Percentiles rank a stretch among this genome's conserved stretches.
Conservation (phyloP, 1,139 yeast genomes). For the Suhomyces taliae region DNA sequence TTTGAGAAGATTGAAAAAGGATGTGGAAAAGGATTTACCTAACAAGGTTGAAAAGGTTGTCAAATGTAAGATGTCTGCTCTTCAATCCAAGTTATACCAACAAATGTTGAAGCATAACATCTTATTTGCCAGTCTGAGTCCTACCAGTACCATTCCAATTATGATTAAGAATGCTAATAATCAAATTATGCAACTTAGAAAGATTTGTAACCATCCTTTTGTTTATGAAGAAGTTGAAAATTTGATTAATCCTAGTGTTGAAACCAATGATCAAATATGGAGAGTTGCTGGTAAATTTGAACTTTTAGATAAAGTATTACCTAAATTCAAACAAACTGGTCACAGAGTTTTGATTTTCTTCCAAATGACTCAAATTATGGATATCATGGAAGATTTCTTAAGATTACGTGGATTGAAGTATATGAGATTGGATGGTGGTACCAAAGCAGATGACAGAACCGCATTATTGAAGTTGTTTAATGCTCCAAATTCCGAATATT, state of each 20-base stretch:
- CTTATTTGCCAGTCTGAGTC: slow-evolving; percentile 58
- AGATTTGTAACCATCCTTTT: slow-evolving; percentile 96
- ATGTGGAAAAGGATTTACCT: slow-evolving; percentile 95
- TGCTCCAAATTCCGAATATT: slow-evolving; percentile 70
- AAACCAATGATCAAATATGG: slow-evolving; percentile 74
- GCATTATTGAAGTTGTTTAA: slow-evolving; percentile 66
- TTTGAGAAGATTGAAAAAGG: slow-evolving; percentile 91
- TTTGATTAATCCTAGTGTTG: slow-evolving; percentile 71
- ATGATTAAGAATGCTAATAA: slow-evolving; percentile 85
- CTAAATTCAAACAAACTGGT: slow-evolving; percentile 72
- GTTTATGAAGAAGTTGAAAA: slow-evolving; percentile 95
- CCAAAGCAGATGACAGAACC: slow-evolving; percentile 83
- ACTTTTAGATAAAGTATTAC: slow-evolving; percentile 68
- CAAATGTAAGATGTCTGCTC: slow-evolving; percentile 89
- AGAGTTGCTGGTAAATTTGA: slow-evolving; percentile 79
- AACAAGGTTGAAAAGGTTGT: slow-evolving; percentile 93
- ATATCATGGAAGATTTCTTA: slow-evolving; percentile 83
- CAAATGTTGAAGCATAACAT: slow-evolving; percentile 75
- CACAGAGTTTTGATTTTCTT: slow-evolving; percentile 80
- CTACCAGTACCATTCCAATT: slow-evolving; percentile 34
- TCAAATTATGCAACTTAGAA: slow-evolving; percentile 92
- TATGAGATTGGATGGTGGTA: slow-evolving; percentile 78
- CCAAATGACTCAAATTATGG: slow-evolving; percentile 90
- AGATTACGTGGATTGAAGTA: slow-evolving; percentile 64
- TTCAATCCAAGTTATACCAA: slow-evolving; percentile 77